Evolutionary conservation across 148 eudicot species (phyloP).

Genomic region (Cornus suecica): DNA sequence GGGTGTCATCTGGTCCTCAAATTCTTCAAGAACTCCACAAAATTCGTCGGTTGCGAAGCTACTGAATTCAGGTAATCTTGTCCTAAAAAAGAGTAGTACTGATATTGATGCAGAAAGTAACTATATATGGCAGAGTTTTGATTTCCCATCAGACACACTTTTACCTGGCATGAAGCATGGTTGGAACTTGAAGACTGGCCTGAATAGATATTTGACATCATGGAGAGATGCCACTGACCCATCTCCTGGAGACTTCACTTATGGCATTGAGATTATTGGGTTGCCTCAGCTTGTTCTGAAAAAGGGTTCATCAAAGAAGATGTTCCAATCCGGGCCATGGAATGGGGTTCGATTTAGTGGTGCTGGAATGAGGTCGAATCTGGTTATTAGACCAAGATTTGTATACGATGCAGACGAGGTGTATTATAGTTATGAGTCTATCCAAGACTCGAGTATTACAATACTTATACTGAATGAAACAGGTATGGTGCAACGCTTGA

Average conservation of each 20-base stretch:
- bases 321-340: slow-evolving; percentile 20
- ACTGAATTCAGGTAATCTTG: slow-evolving; percentile 26
- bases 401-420: neutral
- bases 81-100: slow-evolving; percentile 9
- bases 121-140: slow-evolving; percentile 29
- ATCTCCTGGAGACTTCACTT: slow-evolving; percentile 14
- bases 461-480: neutral
- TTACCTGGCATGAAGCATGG: slow-evolving; percentile 25
- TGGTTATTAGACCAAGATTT: neutral
- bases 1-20: too few relatives aligned
- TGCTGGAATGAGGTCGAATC: neutral
- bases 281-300: slow-evolving; percentile 13
- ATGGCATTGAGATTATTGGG: neutral
- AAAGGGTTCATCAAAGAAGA: slow-evolving; percentile 7
- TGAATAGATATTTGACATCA: slow-evolving; percentile 10
- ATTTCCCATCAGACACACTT: slow-evolving; percentile 21
- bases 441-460: neutral
- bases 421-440: neutral
- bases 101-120: slow-evolving; percentile 5
- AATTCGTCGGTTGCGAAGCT: slow-evolving; percentile 10
- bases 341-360: slow-evolving; percentile 20
- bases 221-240: slow-evolving; percentile 30
- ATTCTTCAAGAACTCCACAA: too few relatives aligned
- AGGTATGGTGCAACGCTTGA: neutral
- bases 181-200: neutral